These are phyloP conservation scores for Suillus weaverae DNA, from an alignment of 768 basidiomycete genomes.

Conservation along the genomic window DNA sequence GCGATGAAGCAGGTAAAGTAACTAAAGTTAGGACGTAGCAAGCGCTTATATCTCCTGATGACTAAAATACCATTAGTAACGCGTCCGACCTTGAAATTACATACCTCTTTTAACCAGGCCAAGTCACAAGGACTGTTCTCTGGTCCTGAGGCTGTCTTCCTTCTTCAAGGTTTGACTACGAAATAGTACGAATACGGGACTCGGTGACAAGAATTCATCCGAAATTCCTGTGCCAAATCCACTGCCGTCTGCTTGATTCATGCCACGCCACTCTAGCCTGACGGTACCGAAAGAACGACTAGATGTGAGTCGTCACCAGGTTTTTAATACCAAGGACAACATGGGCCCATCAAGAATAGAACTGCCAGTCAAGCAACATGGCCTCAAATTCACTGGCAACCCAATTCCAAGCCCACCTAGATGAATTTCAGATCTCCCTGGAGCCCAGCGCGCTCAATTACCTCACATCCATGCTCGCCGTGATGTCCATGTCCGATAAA, in stretches of 20 bases:
- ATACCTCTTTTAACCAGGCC: too few species aligned
- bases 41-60: neutral
- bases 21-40: too few species aligned
- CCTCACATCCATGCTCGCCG: conserved; percentile 13
- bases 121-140: too few species aligned
- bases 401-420: conserved; percentile 8
- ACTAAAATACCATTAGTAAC: neutral
- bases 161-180: too few species aligned
- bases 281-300: neutral
- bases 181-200: too few species aligned
- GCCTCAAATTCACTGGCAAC: conserved; percentile 1
- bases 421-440: conserved; percentile 10
- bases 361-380: neutral
- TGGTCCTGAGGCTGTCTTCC: neutral
- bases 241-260: too few species aligned
- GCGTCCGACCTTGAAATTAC: neutral
- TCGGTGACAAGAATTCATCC: too few species aligned
- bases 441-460: conserved; percentile 14
- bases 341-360: neutral
- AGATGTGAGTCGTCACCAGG: conserved; percentile 2
- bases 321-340: neutral
- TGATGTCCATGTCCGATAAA: conserved; percentile 9
- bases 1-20: neutral
- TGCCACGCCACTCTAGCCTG: neutral
- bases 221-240: too few species aligned